Evolutionary conservation across 2,329 filamentous ascomycete species (phyloP), one percentile per base, ranked within the genome.

Genomic region (Pseudonectria buxi): DNA sequence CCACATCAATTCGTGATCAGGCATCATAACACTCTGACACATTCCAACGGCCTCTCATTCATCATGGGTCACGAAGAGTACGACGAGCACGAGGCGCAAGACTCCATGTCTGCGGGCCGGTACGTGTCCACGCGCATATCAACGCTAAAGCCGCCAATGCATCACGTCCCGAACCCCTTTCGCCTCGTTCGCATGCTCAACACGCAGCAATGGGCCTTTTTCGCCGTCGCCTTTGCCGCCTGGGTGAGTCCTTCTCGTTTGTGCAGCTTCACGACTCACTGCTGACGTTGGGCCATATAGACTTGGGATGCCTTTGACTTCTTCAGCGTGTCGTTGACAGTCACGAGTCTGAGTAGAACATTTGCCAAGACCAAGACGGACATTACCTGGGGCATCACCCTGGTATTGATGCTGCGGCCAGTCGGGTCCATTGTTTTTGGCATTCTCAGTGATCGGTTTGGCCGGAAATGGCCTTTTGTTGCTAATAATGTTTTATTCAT

Each of bases 401-500:
- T 80, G 6, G 74, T 78, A 2, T 63, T 80, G 33, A 78, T 80
- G 72, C 68, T 79, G 43, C 69, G 76, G 36, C 72, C 72, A 5
- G 59, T 75, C 10, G 74, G 74, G 1, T 69, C 72, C 4, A 57
- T 75, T 28, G 14, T 67, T 9, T 78, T 78, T 35, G 74, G 74
- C 42, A 63, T 76, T 16, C 69, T 69, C 0, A 61, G 68, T 14
- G 74, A 78, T 57, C 64, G 71, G 25, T 78, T 74, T 44, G 74
- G 74, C 4, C 62, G 74, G 31, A 77, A 76, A 53, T 86, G 83
- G 80, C 83, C 83, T 1, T 86, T 88, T 64, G 71, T 88, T 11
- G 53, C 83, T 40, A 88, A 88, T 61, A 84, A 87, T 59, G 41
- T 86, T 14, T 66, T 89, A 14, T 78, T 89, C 39, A 81, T 85